phyloP scores from a whole-genome alignment of 768 basidiomycete species.

The Mycena vitilis region DNA sequence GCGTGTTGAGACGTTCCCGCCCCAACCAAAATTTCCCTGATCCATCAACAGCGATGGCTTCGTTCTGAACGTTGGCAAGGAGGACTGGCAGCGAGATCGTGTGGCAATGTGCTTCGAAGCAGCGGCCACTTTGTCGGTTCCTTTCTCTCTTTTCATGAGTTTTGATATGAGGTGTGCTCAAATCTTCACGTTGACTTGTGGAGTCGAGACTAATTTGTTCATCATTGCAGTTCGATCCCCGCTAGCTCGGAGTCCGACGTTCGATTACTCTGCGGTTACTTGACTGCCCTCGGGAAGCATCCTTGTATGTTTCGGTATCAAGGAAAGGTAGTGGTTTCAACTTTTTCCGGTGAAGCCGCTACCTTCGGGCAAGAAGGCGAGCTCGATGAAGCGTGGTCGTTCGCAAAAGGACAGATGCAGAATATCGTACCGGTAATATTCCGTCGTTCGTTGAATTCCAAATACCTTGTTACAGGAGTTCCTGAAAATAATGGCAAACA shows the following conservation, averaged over 20 bases:
- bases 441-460: slow-evolving; percentile 30
- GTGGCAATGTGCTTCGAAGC: slow-evolving; percentile 53
- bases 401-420: slow-evolving; percentile 33
- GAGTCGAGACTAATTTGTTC: neutral
- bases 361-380: slow-evolving; percentile 53
- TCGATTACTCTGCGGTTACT: slow-evolving; percentile 46
- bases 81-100: slow-evolving; percentile 51
- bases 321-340: slow-evolving; percentile 55
- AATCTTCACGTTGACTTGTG: slow-evolving; percentile 38
- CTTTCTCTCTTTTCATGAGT: slow-evolving; percentile 52
- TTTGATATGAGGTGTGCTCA: slow-evolving; percentile 49
- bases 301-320: slow-evolving; percentile 53
- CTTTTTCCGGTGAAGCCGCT: slow-evolving; percentile 61
- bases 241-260: slow-evolving; percentile 38
- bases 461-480: no score
- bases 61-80: slow-evolving; percentile 58
- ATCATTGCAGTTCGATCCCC: slow-evolving; percentile 34
- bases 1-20: neutral
- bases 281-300: slow-evolving; percentile 50
- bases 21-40: neutral
- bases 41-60: slow-evolving; percentile 50
- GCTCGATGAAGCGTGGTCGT: slow-evolving; percentile 50
- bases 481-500: no score
- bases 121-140: slow-evolving; percentile 36
- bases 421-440: slow-evolving; percentile 34